Evolutionary conservation across 441 rosid species (phyloP).

Genomic region (Pelargonium australe): DNA sequence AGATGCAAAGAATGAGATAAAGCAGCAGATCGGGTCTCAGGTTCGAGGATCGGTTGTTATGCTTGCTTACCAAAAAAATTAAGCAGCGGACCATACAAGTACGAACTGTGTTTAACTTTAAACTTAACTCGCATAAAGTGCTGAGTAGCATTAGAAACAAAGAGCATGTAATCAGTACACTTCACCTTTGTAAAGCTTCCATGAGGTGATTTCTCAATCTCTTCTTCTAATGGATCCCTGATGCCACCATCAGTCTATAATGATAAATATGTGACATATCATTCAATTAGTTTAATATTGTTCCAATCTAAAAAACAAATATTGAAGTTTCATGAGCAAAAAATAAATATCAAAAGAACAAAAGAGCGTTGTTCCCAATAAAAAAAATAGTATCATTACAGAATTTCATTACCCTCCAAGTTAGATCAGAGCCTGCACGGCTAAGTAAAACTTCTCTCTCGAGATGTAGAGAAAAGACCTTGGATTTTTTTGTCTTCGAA

Average conservation of each 20-base stretch:
- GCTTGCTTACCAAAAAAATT: background rate
- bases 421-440: constrained; percentile 32
- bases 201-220: constrained; percentile 41
- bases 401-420: constrained; percentile 50
- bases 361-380: background rate
- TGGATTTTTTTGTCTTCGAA: constrained; percentile 54
- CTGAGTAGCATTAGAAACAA: background rate
- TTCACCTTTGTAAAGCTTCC: constrained; percentile 69
- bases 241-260: constrained; percentile 52
- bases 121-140: background rate
- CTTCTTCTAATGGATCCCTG: constrained; percentile 48
- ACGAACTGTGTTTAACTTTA: background rate
- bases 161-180: background rate
- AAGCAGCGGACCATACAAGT: background rate
- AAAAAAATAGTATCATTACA: background rate
- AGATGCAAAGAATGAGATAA: background rate
- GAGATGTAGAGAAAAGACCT: constrained; percentile 46
- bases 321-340: background rate
- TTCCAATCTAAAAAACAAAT: background rate
- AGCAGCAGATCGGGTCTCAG: no score
- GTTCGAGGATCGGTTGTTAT: no score
- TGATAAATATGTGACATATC: constrained; percentile 11
- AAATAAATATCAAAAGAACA: constrained; percentile 1
- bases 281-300: constrained; percentile 1
- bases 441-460: constrained; percentile 47